Conservation (phyloP, 371 early-diverging fungal genomes). For the Phascolomyces articulosus region DNA sequence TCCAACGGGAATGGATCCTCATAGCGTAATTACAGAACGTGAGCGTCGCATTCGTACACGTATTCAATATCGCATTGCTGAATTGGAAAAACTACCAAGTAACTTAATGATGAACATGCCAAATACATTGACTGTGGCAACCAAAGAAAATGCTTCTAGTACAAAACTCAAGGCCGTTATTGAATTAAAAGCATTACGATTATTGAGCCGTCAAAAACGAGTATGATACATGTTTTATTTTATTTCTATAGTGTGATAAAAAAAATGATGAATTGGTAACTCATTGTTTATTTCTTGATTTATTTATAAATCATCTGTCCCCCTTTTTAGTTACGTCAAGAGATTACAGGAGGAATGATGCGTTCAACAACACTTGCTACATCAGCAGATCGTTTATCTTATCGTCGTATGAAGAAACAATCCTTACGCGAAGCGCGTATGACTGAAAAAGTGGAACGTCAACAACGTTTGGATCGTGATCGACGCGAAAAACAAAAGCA, state of each 20-base stretch:
- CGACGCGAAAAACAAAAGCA: conserved; percentile 86
- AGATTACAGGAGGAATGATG: conserved; percentile 70
- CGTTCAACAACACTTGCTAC: conserved; percentile 79
- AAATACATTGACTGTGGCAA: conserved; percentile 51
- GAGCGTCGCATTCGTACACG: conserved; percentile 71
- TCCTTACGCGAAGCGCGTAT: conserved; percentile 89
- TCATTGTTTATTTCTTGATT: too few relatives aligned
- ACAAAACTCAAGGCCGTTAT: conserved; percentile 47
- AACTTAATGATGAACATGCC: conserved; percentile 26
- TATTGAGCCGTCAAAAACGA: conserved; percentile 77
- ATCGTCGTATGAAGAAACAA: conserved; percentile 89
- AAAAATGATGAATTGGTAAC: too few relatives aligned
- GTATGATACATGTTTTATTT: conserved; percentile 20
- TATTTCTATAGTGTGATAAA: too few relatives aligned
- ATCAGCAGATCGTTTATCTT: conserved; percentile 76
- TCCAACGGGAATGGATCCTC: conserved; percentile 81
- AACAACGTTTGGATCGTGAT: conserved; percentile 89
- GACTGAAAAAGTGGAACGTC: conserved; percentile 90
- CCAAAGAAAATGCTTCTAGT: not conserved
- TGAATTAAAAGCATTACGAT: conserved; percentile 12
- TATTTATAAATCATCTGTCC: too few relatives aligned
- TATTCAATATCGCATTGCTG: conserved; percentile 76
- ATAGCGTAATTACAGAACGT: conserved; percentile 74
- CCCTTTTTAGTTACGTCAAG: conserved; percentile 77
- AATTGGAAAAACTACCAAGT: conserved; percentile 67